Percentiles rank a stretch among this genome's conserved stretches.
Conservation (phyloP, 2,329 filamentous ascomycete genomes). For the Geosmithia putterillii region DNA sequence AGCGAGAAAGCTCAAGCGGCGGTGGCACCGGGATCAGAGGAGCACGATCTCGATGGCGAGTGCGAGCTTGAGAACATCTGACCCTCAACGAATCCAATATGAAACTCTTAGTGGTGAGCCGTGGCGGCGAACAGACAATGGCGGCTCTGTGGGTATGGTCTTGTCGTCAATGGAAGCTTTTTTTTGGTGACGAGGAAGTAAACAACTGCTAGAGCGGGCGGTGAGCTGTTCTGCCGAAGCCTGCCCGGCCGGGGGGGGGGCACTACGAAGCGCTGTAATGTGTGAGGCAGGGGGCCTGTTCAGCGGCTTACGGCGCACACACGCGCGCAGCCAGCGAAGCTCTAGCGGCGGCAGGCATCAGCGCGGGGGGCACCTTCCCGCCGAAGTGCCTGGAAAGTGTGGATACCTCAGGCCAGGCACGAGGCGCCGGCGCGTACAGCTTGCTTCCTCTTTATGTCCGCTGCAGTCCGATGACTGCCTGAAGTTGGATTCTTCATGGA, state of each 20-base stretch:
- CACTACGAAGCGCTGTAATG: not conserved
- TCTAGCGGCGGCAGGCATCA: not conserved
- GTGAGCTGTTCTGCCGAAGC: constrained; percentile 2
- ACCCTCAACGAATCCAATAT: not conserved
- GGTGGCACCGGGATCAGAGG: not conserved
- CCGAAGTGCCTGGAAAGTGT: not conserved
- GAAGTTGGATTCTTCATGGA: not conserved
- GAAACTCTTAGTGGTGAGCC: not conserved
- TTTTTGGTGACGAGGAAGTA: constrained; percentile 1
- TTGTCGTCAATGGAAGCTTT: constrained; percentile 1
- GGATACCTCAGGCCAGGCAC: not conserved
- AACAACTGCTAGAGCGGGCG: constrained; percentile 3
- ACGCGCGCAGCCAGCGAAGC: not conserved
- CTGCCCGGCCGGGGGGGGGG: not conserved
- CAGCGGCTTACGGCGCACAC: not conserved
- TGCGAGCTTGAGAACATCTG: not conserved
- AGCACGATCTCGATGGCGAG: not conserved
- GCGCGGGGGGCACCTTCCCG: not conserved
- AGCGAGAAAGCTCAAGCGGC: not conserved
- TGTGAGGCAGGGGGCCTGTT: not conserved
- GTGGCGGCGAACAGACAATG: not conserved
- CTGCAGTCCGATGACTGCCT: not conserved
- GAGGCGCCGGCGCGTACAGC: not conserved
- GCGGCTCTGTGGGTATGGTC: not conserved
- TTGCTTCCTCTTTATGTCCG: not conserved